Conservation (phyloP, 1,284 basidiomycete species). For the Megacollybia platyphylla region DNA sequence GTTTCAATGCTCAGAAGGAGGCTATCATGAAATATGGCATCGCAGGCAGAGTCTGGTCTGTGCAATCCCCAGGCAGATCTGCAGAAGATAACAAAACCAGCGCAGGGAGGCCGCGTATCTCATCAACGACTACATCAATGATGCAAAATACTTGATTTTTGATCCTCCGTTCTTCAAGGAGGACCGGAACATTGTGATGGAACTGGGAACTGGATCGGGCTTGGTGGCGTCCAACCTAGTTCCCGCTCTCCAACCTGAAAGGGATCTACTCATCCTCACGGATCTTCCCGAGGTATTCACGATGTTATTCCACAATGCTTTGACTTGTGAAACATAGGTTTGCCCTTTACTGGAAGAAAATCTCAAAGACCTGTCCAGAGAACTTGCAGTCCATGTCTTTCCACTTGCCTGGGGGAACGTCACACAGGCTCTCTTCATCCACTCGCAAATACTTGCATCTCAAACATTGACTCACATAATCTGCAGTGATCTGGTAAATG, state of each 20-base stretch:
- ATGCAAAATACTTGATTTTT: conserved; percentile 25
- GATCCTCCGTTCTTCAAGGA: conserved; percentile 41
- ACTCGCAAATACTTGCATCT: conserved; percentile 21
- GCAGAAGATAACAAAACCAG: conserved; percentile 3
- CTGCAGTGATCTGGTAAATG: conserved; percentile 65
- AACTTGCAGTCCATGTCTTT: conserved; percentile 21
- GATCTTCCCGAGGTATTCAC: conserved; percentile 48
- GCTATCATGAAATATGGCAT: conserved; percentile 62
- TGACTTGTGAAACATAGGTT: conserved; percentile 19
- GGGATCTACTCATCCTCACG: conserved; percentile 42
- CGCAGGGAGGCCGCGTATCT: conserved; percentile 65
- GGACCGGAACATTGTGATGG: conserved; percentile 26
- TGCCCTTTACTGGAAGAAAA: conserved; percentile 49
- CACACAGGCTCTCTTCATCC: conserved; percentile 25
- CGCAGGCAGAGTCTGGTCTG: conserved; percentile 64
- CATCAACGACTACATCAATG: conserved; percentile 41
- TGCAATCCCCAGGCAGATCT: conserved; percentile 2
- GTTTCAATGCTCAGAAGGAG: conserved; percentile 37
- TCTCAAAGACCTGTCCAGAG: conserved; percentile 14
- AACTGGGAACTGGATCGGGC: conserved; percentile 67
- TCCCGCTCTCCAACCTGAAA: conserved; percentile 13
- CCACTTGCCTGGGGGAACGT: conserved; percentile 58
- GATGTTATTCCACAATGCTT: too few species aligned
- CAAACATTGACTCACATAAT: conserved; percentile 44
- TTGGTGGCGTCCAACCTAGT: conserved; percentile 41